phyloP scores from a whole-genome alignment of 495 filamentous ascomycete genomes.

The Amniculicola lignicola region DNA sequence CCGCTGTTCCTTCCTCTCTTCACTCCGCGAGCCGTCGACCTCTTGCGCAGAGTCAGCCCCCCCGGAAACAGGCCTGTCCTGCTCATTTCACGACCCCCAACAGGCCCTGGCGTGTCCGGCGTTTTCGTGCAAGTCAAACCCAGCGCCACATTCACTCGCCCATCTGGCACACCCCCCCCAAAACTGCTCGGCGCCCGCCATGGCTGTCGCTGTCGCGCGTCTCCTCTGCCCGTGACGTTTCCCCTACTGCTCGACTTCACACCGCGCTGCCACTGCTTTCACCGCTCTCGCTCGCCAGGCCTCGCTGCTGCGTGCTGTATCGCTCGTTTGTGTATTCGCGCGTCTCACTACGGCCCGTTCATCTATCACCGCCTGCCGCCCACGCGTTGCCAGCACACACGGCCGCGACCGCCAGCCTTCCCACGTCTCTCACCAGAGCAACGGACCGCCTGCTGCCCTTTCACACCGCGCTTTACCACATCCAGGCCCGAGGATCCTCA shows the following conservation, averaged over 20 bases:
- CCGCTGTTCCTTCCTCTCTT: slow-evolving; percentile 2
- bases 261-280: background rate
- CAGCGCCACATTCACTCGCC: slow-evolving; percentile 32
- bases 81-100: slow-evolving; percentile 21
- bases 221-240: slow-evolving; percentile 9
- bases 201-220: slow-evolving; percentile 11
- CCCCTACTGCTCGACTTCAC: background rate
- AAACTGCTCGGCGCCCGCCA: slow-evolving; percentile 1
- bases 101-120: background rate
- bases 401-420: slow-evolving; percentile 21
- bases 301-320: slow-evolving; percentile 19
- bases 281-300: slow-evolving; percentile 1
- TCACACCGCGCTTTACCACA: slow-evolving; percentile 16
- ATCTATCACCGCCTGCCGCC: slow-evolving; percentile 21
- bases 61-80: slow-evolving; percentile 8
- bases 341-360: slow-evolving; percentile 16
- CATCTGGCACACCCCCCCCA: slow-evolving; percentile 9
- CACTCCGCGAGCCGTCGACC: slow-evolving; percentile 11
- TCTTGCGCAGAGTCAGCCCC: slow-evolving; percentile 13
- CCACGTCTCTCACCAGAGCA: slow-evolving; percentile 25
- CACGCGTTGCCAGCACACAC: slow-evolving; percentile 31
- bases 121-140: background rate
- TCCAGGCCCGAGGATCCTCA: slow-evolving; percentile 14
- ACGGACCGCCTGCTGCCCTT: slow-evolving; percentile 25
- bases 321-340: slow-evolving; percentile 22